Evolutionary conservation across 2,329 filamentous ascomycete species (phyloP).

Genomic region (Colletotrichum simmondsii): DNA sequence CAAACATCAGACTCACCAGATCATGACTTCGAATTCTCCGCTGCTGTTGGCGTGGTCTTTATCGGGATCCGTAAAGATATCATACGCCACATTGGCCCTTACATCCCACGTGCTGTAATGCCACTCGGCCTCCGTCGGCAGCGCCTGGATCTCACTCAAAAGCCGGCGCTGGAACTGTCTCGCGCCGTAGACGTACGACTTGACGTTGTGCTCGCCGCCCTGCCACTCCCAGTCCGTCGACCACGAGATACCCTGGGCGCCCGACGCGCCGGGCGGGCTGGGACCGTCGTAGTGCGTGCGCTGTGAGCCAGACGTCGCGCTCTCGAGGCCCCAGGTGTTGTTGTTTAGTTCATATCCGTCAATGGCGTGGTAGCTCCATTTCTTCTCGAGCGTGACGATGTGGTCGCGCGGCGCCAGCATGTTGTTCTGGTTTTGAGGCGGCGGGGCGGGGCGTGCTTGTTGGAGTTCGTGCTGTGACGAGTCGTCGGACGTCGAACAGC

Average conservation of each 20-base stretch:
- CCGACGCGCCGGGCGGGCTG: constrained; percentile 39
- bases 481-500: constrained; percentile 13
- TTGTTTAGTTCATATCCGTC: constrained; percentile 50
- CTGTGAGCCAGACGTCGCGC: constrained; percentile 49
- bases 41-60: constrained; percentile 43
- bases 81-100: constrained; percentile 70
- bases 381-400: constrained; percentile 39
- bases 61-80: constrained; percentile 66
- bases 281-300: constrained; percentile 52
- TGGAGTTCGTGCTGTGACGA: constrained; percentile 10
- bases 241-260: constrained; percentile 47
- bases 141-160: constrained; percentile 45
- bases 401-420: constrained; percentile 37
- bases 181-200: constrained; percentile 56
- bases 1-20: constrained; percentile 56
- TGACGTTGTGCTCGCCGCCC: constrained; percentile 50
- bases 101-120: constrained; percentile 60
- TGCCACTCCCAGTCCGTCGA: constrained; percentile 54
- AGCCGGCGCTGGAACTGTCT: constrained; percentile 43
- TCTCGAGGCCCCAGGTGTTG: constrained; percentile 54
- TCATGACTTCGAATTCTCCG: constrained; percentile 71
- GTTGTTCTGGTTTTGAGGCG: background rate
- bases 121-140: constrained; percentile 49
- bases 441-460: constrained; percentile 3
- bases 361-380: constrained; percentile 43